A percentile compares a stretch with the other conserved stretches of the same genome.
Evolutionary conservation across 257 asterid genomes (phyloP).

Genomic region (Echium plantagineum): DNA sequence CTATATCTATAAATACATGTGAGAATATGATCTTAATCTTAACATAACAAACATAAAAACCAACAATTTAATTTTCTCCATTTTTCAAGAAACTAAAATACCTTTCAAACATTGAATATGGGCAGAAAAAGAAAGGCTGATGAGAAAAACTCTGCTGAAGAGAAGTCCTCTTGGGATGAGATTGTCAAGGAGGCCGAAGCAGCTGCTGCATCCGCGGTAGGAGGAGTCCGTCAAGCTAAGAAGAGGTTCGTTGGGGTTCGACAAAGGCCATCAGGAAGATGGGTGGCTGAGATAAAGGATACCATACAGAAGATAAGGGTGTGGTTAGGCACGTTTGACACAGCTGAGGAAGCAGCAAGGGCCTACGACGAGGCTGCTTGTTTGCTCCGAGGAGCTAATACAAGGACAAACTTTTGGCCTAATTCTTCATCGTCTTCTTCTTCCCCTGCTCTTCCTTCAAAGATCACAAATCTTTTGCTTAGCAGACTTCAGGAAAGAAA

Average conservation of each 20-base stretch:
- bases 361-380: constrained; percentile 17
- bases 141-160: constrained; percentile 16
- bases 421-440: constrained; percentile 14
- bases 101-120: constrained; percentile 18
- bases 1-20: constrained; percentile 5
- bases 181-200: constrained; percentile 26
- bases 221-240: constrained; percentile 33
- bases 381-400: constrained; percentile 10
- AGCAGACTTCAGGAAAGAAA: constrained; percentile 61
- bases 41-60: neutral
- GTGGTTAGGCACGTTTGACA: constrained; percentile 19
- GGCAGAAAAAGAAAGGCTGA: constrained; percentile 53
- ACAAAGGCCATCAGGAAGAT: constrained; percentile 15
- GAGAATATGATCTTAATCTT: neutral
- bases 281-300: constrained; percentile 16
- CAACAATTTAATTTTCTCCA: neutral
- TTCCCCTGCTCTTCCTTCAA: constrained; percentile 54
- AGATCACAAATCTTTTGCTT: constrained; percentile 59
- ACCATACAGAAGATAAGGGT: constrained; percentile 13
- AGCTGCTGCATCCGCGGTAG: constrained; percentile 26
- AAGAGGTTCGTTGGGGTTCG: constrained; percentile 9
- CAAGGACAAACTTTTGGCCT: constrained; percentile 45
- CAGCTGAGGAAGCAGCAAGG: constrained; percentile 14
- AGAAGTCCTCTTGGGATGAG: constrained; percentile 32
- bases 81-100: neutral